Evolutionary conservation across 1,284 basidiomycete species (phyloP).

Genomic region (Heterobasidion irregulare): DNA sequence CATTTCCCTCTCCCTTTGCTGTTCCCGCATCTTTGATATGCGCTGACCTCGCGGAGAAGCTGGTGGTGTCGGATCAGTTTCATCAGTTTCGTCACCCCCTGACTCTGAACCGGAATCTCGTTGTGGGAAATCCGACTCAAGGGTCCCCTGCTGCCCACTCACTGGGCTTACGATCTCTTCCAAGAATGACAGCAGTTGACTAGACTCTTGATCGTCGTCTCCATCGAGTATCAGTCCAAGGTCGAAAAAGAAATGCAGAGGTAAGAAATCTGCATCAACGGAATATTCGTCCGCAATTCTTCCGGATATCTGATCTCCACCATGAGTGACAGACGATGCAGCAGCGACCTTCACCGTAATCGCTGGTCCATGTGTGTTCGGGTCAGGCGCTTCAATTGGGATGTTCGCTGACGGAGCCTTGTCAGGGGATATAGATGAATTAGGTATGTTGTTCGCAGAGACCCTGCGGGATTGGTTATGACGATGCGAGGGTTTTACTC

Average conservation of each 20-base stretch:
- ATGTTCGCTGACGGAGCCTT: not conserved
- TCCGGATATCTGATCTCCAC: not conserved
- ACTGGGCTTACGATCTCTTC: conserved; percentile 20
- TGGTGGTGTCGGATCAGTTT: conserved; percentile 27
- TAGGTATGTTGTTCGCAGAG: not conserved
- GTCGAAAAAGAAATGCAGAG: conserved; percentile 72
- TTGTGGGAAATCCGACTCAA: not conserved
- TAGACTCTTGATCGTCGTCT: conserved; percentile 22
- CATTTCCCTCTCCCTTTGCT: conserved; percentile 26
- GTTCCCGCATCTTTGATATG: conserved; percentile 8
- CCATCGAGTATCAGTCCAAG: conserved; percentile 38
- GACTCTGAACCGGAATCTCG: not conserved
- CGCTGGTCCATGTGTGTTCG: conserved; percentile 1
- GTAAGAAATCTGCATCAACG: conserved; percentile 36
- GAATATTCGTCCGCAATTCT: not conserved
- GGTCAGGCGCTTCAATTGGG: not conserved
- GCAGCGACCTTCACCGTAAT: conserved; percentile 4
- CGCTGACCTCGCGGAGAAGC: conserved; percentile 22
- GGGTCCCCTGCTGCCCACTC: not conserved
- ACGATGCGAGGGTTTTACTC: conserved; percentile 24
- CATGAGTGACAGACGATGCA: not conserved
- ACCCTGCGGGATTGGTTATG: not conserved
- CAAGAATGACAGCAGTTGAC: conserved; percentile 29
- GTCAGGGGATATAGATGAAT: not conserved
- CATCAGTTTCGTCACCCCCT: conserved; percentile 11